Percentiles rank a stretch among this genome's conserved stretches.
Evolutionary conservation across 768 basidiomycete species (phyloP).

Genomic region (Mycena crocata): DNA sequence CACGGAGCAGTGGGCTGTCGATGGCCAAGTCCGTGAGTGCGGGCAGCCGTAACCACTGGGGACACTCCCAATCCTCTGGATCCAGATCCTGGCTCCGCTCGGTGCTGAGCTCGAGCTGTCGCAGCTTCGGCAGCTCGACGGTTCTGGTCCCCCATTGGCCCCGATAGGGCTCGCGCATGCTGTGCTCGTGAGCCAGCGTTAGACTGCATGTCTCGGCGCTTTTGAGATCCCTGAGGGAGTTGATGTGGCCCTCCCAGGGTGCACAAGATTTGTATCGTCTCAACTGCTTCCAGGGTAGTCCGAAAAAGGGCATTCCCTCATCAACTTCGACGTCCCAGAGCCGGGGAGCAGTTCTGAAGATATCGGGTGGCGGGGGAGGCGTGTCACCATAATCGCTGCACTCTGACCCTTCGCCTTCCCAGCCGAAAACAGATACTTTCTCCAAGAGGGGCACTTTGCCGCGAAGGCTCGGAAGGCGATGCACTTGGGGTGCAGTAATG

Average conservation of each 20-base stretch:
- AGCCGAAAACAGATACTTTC: neutral
- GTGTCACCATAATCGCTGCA: neutral
- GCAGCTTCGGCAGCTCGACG: neutral
- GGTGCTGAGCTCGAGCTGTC: neutral
- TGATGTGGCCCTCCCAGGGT: constrained; percentile 8
- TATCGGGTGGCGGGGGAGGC: neutral
- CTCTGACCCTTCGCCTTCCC: neutral
- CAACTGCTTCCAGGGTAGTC: constrained; percentile 9
- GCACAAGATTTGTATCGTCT: neutral
- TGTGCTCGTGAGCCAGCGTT: neutral
- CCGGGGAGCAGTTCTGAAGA: constrained; percentile 6
- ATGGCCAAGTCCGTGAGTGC: constrained; percentile 13
- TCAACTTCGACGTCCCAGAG: constrained; percentile 8
- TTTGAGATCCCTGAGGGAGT: neutral
- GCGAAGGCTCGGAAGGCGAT: neutral
- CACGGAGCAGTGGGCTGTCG: neutral
- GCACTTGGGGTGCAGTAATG: neutral
- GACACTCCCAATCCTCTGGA: neutral
- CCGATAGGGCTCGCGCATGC: neutral
- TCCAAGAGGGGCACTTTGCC: constrained; percentile 7
- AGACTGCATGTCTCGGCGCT: constrained; percentile 15
- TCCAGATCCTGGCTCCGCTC: neutral
- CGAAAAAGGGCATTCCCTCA: neutral
- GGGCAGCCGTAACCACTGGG: neutral
- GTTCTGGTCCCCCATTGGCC: neutral